Percentiles rank a stretch among this genome's conserved stretches.
Evolutionary conservation across 2,329 filamentous ascomycete species (phyloP).

Genomic region (Rutstroemia sp.): DNA sequence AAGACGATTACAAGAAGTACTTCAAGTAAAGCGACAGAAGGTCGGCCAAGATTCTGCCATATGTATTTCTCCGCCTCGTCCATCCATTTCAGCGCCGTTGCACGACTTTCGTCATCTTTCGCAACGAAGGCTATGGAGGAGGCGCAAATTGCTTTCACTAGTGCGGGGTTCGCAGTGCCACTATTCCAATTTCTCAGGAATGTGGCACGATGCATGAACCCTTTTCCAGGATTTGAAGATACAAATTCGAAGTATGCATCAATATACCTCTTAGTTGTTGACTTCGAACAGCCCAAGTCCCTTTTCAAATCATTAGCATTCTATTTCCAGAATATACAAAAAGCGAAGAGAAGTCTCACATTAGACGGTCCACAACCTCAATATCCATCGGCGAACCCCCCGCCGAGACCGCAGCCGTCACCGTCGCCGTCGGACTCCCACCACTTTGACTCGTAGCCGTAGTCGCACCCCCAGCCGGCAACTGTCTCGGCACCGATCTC

Average conservation of each 20-base stretch:
- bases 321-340: not conserved
- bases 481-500: constrained; percentile 3
- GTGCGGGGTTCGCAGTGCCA: constrained; percentile 1
- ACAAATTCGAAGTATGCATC: constrained; percentile 9
- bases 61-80: constrained; percentile 4
- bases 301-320: not conserved
- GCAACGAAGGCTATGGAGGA: constrained; percentile 8
- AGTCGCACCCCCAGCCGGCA: not conserved
- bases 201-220: constrained; percentile 7
- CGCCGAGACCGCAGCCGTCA: not conserved
- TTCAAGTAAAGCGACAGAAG: constrained; percentile 1
- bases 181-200: constrained; percentile 9
- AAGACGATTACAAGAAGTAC: constrained; percentile 8
- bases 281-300: not conserved
- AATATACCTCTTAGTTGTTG: constrained; percentile 5
- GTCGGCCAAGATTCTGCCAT: constrained; percentile 3
- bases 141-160: constrained; percentile 4
- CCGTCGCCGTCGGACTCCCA: not conserved
- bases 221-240: constrained; percentile 8
- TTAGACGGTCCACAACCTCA: not conserved
- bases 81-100: constrained; percentile 6
- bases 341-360: not conserved
- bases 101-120: constrained; percentile 5
- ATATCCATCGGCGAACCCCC: constrained; percentile 5
- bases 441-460: not conserved